Percentiles rank a stretch among this genome's conserved stretches.
Evolutionary conservation across 2,329 filamentous ascomycete genomes (phyloP).

Genomic region (Monilinia laxa): DNA sequence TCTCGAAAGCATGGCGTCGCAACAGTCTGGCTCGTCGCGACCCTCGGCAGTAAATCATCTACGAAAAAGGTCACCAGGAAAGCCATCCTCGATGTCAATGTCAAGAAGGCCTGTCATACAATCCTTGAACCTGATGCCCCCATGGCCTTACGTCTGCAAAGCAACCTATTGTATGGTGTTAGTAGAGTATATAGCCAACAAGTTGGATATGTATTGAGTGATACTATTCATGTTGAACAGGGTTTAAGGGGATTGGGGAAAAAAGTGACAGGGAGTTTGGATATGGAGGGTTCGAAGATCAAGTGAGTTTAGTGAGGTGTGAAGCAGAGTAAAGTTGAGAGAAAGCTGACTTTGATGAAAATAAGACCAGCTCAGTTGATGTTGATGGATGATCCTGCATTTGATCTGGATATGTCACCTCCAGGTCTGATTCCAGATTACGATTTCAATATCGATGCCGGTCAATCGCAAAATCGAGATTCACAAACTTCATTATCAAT

Average conservation of each 20-base stretch:
- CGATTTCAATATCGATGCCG: conserved; percentile 41
- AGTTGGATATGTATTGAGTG: conserved; percentile 79
- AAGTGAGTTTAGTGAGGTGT: conserved; percentile 53
- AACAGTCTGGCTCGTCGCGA: conserved; percentile 94
- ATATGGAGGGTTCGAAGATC: conserved; percentile 59
- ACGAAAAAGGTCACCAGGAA: conserved; percentile 77
- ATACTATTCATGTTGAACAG: conserved; percentile 68
- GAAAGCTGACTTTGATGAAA: conserved; percentile 1
- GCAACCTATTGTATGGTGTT: conserved; percentile 83
- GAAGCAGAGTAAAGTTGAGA: conserved; percentile 19
- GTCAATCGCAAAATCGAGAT: conserved; percentile 34
- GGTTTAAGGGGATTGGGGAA: conserved; percentile 69
- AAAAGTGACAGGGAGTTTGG: conserved; percentile 57
- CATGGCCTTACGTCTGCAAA: conserved; percentile 85
- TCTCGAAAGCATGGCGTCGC: conserved; percentile 87
- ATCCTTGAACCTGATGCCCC: conserved; percentile 83
- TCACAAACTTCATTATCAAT: conserved; percentile 41
- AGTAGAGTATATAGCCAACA: conserved; percentile 85
- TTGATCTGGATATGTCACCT: conserved; percentile 65
- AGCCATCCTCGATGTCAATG: conserved; percentile 83
- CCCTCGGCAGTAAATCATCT: conserved; percentile 70
- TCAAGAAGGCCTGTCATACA: conserved; percentile 82
- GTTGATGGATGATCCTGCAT: conserved; percentile 78
- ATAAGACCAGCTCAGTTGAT: conserved; percentile 71
- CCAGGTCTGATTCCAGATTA: conserved; percentile 57